Conservation (phyloP, 768 basidiomycete genomes). For the Hygrophoropsis aurantiaca region DNA sequence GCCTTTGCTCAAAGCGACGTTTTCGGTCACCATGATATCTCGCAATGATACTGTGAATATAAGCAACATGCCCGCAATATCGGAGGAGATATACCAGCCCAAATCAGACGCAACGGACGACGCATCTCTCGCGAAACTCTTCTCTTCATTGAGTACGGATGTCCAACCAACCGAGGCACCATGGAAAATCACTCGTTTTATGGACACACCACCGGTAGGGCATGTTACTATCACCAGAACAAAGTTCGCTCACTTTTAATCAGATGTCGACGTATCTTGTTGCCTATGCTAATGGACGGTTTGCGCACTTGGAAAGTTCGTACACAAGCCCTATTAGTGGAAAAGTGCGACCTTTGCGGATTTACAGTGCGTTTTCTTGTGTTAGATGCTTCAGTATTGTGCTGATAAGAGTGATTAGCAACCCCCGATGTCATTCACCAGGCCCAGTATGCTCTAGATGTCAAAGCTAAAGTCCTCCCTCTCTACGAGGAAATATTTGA, state of each 20-base stretch:
- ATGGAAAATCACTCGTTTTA: constrained; percentile 86
- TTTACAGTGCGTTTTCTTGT: constrained; percentile 79
- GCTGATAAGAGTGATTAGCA: constrained; percentile 41
- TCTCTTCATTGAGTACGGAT: constrained; percentile 38
- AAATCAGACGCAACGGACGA: constrained; percentile 28
- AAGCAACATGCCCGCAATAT: constrained; percentile 81
- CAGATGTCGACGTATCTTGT: constrained; percentile 88
- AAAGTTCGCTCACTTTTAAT: neutral
- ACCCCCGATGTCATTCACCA: constrained; percentile 83
- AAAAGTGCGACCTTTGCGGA: constrained; percentile 76
- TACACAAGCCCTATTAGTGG: constrained; percentile 81
- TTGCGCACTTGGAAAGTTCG: constrained; percentile 69
- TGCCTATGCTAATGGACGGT: constrained; percentile 81
- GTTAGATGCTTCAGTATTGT: too few relatives aligned
- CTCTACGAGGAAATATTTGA: constrained; percentile 93
- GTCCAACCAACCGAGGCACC: constrained; percentile 30
- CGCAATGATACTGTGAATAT: constrained; percentile 71
- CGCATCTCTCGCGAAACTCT: constrained; percentile 39
- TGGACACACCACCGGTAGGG: constrained; percentile 67
- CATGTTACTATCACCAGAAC: neutral
- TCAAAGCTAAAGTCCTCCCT: constrained; percentile 79
- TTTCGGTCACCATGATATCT: constrained; percentile 77
- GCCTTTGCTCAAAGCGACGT: constrained; percentile 85
- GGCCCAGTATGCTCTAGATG: constrained; percentile 83
- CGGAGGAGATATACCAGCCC: constrained; percentile 50